These are phyloP conservation scores for Corymbia citriodora DNA, from an alignment of 441 rosid species.

Conservation along the genomic window DNA sequence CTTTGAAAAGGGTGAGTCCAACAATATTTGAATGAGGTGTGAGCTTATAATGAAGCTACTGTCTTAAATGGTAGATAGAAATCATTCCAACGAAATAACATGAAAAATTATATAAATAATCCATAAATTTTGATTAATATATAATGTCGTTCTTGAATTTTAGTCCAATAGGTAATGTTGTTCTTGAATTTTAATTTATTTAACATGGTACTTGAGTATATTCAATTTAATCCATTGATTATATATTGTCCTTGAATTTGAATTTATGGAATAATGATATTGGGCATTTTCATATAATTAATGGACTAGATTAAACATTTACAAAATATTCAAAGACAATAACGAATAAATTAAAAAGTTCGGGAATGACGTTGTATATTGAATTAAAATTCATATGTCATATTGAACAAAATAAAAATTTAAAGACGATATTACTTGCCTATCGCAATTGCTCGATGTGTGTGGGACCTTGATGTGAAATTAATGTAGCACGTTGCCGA, in stretches of 20 bases:
- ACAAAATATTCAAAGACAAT: neutral
- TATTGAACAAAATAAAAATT: too few species aligned
- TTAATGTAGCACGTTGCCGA: too few species aligned
- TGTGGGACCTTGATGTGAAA: too few species aligned
- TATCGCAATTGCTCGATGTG: too few species aligned
- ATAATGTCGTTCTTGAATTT: accelerated
- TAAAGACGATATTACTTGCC: accelerated
- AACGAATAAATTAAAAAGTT: too few species aligned
- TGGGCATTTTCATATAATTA: too few species aligned
- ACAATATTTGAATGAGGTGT: neutral
- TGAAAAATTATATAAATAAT: accelerated
- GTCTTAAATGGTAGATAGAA: neutral
- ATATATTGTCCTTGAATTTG: accelerated
- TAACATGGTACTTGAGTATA: accelerated
- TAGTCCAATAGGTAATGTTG: accelerated
- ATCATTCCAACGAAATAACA: neutral
- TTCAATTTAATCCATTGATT: too few species aligned
- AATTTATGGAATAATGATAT: too few species aligned
- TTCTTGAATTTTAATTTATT: accelerated
- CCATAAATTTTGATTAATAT: too few species aligned
- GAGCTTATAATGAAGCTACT: neutral
- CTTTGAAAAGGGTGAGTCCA: neutral
- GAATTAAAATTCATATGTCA: accelerated
- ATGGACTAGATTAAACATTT: neutral
- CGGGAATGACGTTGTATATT: accelerated